Conservation (phyloP, 2,329 filamentous ascomycete species). For the Xylaria sp. region DNA sequence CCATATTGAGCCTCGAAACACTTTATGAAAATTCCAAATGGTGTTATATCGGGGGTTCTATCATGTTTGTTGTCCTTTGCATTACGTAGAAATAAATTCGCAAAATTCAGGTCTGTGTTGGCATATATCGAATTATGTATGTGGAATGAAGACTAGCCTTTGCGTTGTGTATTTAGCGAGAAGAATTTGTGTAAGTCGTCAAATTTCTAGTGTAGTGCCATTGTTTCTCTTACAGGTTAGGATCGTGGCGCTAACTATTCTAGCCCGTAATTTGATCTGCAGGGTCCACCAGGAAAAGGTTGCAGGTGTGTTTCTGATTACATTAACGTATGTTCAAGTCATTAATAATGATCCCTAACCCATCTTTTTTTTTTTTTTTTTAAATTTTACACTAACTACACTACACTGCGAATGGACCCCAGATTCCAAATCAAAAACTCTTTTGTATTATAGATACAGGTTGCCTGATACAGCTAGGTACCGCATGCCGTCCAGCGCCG, state of each 20-base stretch:
- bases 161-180: neutral
- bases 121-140: neutral
- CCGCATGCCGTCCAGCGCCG: constrained; percentile 2
- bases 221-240: too few species aligned
- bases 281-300: constrained; percentile 3
- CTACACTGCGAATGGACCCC: neutral
- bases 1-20: neutral
- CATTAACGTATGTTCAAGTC: too few species aligned
- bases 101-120: neutral
- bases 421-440: constrained; percentile 30
- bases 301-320: neutral
- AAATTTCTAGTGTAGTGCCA: too few species aligned
- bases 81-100: neutral
- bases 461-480: neutral
- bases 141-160: neutral
- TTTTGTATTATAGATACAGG: neutral
- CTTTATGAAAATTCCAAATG: constrained; percentile 1
- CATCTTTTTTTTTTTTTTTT: neutral
- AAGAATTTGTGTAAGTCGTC: neutral
- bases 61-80: neutral
- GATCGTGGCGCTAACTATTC: too few species aligned
- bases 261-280: neutral
- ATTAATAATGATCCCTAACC: constrained; percentile 3
- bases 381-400: too few species aligned
- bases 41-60: neutral